These are phyloP conservation scores for Colletotrichum euphorbiae DNA, from an alignment of 2,329 filamentous ascomycete genomes.

Conservation along the genomic window DNA sequence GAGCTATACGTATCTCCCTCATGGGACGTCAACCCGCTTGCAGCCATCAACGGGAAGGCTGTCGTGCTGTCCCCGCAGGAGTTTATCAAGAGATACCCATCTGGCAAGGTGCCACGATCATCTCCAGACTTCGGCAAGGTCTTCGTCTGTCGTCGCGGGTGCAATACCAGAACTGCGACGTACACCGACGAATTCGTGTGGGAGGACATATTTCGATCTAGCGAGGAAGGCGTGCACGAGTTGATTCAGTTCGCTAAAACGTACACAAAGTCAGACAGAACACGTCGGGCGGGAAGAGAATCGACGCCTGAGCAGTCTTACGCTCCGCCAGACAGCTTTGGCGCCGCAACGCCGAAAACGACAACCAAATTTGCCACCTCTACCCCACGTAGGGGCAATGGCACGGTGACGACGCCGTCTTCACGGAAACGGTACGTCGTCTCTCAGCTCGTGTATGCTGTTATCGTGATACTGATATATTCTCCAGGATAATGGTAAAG, in stretches of 20 bases:
- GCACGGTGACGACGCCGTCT: conserved; percentile 54
- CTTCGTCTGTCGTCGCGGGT: conserved; percentile 90
- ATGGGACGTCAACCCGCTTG: conserved; percentile 87
- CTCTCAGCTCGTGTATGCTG: background rate
- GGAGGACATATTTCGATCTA: conserved; percentile 84
- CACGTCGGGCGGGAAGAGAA: conserved; percentile 48
- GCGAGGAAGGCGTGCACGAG: conserved; percentile 71
- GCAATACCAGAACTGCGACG: conserved; percentile 86
- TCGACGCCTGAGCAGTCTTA: conserved; percentile 48
- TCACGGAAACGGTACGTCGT: conserved; percentile 62
- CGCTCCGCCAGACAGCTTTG: conserved; percentile 44
- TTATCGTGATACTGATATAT: background rate
- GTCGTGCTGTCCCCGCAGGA: conserved; percentile 77
- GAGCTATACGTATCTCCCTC: conserved; percentile 92
- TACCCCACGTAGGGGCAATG: conserved; percentile 30
- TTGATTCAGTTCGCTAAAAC: conserved; percentile 76
- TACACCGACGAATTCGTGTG: conserved; percentile 94
- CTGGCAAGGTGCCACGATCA: conserved; percentile 77
- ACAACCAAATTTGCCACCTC: conserved; percentile 40
- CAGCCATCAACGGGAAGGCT: conserved; percentile 91
- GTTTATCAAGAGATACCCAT: conserved; percentile 78
- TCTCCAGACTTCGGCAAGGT: conserved; percentile 84
- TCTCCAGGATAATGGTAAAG: conserved; percentile 74
- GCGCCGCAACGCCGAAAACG: conserved; percentile 40
- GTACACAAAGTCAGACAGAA: conserved; percentile 79